Conservation (phyloP, 768 basidiomycete genomes). For the Gymnopilus junonius region DNA sequence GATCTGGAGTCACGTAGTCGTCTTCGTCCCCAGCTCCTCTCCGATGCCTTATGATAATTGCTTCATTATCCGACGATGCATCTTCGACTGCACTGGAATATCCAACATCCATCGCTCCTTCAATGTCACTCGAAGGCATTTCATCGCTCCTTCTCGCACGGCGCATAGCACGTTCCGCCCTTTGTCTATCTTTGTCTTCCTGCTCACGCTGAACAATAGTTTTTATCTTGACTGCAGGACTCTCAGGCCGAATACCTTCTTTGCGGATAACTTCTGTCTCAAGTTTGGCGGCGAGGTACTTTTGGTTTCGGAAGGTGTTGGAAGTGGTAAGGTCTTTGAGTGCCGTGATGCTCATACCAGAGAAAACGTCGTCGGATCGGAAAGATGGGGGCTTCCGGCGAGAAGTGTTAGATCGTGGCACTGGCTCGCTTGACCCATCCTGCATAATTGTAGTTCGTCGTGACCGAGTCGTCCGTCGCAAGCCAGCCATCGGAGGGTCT, state of each 20-base stretch:
- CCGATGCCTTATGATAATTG: constrained; percentile 41
- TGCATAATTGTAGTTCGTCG: constrained; percentile 43
- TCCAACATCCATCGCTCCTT: constrained; percentile 28
- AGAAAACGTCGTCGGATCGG: constrained; percentile 47
- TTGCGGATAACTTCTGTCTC: constrained; percentile 74
- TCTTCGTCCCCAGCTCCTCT: constrained; percentile 83
- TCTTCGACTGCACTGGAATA: constrained; percentile 33
- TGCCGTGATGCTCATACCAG: constrained; percentile 70
- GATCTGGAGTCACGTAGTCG: constrained; percentile 73
- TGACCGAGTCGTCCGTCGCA: constrained; percentile 56
- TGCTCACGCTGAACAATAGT: constrained; percentile 69
- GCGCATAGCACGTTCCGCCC: constrained; percentile 63
- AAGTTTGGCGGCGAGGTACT: constrained; percentile 59
- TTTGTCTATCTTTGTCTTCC: constrained; percentile 59
- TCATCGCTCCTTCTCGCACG: constrained; percentile 53
- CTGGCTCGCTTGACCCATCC: constrained; percentile 38
- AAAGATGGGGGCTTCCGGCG: constrained; percentile 49
- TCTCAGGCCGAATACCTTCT: constrained; percentile 74
- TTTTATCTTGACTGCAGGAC: constrained; percentile 75
- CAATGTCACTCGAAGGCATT: constrained; percentile 35
- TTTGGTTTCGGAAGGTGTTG: constrained; percentile 77
- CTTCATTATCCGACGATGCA: constrained; percentile 16
- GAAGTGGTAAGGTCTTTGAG: constrained; percentile 71
- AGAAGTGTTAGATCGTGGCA: constrained; percentile 32
- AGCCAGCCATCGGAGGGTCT: constrained; percentile 13